Evolutionary conservation across 2,329 filamentous ascomycete genomes (phyloP), one percentile per base, ranked within the genome.

Genomic region (Aspergillus tubingensis): DNA sequence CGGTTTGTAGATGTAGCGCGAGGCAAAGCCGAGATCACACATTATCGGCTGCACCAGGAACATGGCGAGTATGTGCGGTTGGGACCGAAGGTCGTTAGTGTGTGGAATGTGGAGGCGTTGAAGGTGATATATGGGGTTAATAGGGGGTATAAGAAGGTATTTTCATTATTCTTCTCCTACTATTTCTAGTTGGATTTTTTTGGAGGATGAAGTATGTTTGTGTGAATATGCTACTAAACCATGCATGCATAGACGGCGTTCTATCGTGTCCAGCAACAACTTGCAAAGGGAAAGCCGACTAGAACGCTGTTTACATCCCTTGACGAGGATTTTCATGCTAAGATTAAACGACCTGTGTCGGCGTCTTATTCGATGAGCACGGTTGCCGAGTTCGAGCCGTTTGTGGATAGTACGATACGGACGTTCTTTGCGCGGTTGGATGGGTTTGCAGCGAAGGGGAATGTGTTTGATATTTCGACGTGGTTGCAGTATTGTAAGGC

Each of bases 341-440:
- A 66, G 8, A 76, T 79, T 6, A 79, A 77, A 50, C 72, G 75
- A 13, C 68, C 74, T 0, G 72, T 80, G 11, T 74, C 78, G 0
- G 68, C 70, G 36, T 71, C 75, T 0, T 81, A 81, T 61, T 74
- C 76, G 1, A 72, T 82, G 68, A 76, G 69, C 19, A 79, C 72
- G 0, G 60, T 81, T 11, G 71, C 79, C 5, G 73, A 76, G 10
- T 78, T 76, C 47, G 75, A 78, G 55, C 70, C 70, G 1, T 72
- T 75, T 30, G 75, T 78, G 5, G 74, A 79, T 54, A 68, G 62
- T 2, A 76, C 41, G 3, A 44, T 13, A 5, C 41, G 3, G 19
- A 21, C 17, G 10, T 44, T 44, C 0, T 44, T 44, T 21, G n/a
- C 17, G 17, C 41, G 41, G 8, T 44, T 44, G 41, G 17, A 44